phyloP scores from a whole-genome alignment of 2,329 filamentous ascomycete species.

The Diaporthe sp. region DNA sequence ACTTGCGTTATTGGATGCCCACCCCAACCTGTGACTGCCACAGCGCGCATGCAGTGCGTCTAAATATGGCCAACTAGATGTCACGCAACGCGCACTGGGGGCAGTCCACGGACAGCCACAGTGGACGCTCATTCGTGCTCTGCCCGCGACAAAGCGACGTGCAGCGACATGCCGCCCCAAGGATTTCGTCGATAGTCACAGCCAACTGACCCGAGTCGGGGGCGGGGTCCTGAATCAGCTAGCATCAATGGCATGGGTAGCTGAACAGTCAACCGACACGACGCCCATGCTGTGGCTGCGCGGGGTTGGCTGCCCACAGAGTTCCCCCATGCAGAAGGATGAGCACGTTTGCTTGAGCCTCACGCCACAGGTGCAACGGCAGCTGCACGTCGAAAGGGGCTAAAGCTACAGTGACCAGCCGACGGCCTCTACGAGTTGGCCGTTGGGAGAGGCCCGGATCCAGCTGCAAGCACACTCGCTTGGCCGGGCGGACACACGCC shows the following conservation, averaged over 20 bases:
- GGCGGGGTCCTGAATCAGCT: slow-evolving; percentile 22
- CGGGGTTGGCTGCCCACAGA: slow-evolving; percentile 10
- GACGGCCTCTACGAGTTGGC: slow-evolving; percentile 20
- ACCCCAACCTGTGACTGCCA: slow-evolving; percentile 17
- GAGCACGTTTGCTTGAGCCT: slow-evolving; percentile 26
- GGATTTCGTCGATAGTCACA: slow-evolving; percentile 9
- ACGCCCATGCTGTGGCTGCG: slow-evolving; percentile 3
- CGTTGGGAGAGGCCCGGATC: not conserved
- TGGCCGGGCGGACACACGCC: slow-evolving; percentile 15
- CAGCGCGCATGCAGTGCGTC: slow-evolving; percentile 14
- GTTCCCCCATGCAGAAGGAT: slow-evolving; percentile 8
- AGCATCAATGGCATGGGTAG: slow-evolving; percentile 21
- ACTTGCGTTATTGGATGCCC: not conserved
- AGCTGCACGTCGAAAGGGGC: slow-evolving; percentile 28
- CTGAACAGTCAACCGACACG: slow-evolving; percentile 21
- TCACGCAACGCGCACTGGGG: slow-evolving; percentile 16
- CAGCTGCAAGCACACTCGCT: not conserved
- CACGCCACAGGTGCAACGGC: slow-evolving; percentile 19
- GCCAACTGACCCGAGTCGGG: slow-evolving; percentile 23
- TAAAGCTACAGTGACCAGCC: slow-evolving; percentile 8
- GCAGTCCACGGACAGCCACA: slow-evolving; percentile 1
- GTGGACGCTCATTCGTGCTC: slow-evolving; percentile 24
- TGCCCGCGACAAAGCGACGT: slow-evolving; percentile 21
- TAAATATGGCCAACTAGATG: slow-evolving; percentile 28
- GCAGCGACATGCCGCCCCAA: slow-evolving; percentile 18